Conservation (phyloP, 441 rosid genomes). For the Adansonia grandidieri region DNA sequence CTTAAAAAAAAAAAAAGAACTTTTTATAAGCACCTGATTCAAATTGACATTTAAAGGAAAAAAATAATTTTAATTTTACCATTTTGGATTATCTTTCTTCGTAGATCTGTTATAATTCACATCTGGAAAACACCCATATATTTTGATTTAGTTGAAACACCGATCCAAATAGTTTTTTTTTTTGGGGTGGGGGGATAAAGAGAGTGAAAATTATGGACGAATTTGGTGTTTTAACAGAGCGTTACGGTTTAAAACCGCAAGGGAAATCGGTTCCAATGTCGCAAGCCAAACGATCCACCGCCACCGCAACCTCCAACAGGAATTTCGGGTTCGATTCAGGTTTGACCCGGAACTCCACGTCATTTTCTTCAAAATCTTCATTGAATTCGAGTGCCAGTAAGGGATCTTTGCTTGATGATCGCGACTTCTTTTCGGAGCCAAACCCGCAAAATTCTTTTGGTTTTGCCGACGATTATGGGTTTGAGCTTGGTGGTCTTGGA, state of each 20-base stretch:
- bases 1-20: not conserved
- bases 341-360: conserved; percentile 34
- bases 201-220: conserved; percentile 57
- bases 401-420: conserved; percentile 38
- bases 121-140: not conserved
- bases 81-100: not conserved
- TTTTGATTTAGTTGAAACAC: not conserved
- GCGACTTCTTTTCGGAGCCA: conserved; percentile 34
- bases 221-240: conserved; percentile 84
- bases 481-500: conserved; percentile 51
- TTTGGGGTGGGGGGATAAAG: not conserved
- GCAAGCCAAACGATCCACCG: conserved; percentile 47
- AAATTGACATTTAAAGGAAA: too few species aligned
- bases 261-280: conserved; percentile 94
- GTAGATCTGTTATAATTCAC: not conserved
- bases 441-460: conserved; percentile 42
- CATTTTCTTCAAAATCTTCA: conserved; percentile 36
- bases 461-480: conserved; percentile 46
- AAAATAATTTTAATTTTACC: not conserved
- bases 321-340: conserved; percentile 37
- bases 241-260: conserved; percentile 80
- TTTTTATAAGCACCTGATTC: not conserved
- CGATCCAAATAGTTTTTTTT: not conserved
- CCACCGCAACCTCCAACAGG: conserved; percentile 31
- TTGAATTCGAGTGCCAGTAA: conserved; percentile 37